Evolutionary conservation across 2,329 filamentous ascomycete genomes (phyloP).

Genomic region (Fusarium zealandicum): DNA sequence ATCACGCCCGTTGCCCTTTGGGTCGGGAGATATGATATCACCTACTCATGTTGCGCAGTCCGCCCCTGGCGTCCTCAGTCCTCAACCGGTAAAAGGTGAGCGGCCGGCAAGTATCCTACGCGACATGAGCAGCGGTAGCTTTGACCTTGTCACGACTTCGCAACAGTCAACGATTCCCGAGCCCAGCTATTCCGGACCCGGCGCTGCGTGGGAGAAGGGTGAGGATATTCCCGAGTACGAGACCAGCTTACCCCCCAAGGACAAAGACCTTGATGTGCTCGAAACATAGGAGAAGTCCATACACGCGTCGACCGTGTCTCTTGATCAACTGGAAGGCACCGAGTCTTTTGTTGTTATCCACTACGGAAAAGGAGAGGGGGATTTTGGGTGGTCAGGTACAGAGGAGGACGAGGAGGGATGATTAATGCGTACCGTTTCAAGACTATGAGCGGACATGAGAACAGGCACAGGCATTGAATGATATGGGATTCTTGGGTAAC

Average conservation of each 20-base stretch:
- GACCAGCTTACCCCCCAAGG: constrained; percentile 50
- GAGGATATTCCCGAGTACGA: constrained; percentile 50
- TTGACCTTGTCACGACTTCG: constrained; percentile 23
- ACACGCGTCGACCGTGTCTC: constrained; percentile 16
- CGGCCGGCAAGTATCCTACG: constrained; percentile 47
- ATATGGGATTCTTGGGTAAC: constrained; percentile 21
- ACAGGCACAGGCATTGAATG: constrained; percentile 22
- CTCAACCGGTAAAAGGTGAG: constrained; percentile 53
- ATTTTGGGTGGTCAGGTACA: not conserved
- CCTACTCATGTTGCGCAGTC: constrained; percentile 42
- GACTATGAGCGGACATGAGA: constrained; percentile 19
- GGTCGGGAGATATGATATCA: constrained; percentile 54
- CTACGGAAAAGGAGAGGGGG: constrained; percentile 3
- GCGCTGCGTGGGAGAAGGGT: constrained; percentile 59
- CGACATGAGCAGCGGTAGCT: constrained; percentile 38
- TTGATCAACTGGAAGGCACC: constrained; percentile 7
- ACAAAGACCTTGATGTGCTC: constrained; percentile 52
- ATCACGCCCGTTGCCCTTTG: constrained; percentile 58
- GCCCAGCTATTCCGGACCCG: constrained; percentile 60
- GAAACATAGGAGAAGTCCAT: constrained; percentile 44
- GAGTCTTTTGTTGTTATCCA: constrained; percentile 7
- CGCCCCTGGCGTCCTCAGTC: constrained; percentile 46
- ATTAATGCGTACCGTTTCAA: constrained; percentile 33
- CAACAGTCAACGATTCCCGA: constrained; percentile 45
- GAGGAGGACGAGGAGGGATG: constrained; percentile 26